A percentile compares a stretch with the other conserved stretches of the same genome.
Conservation (phyloP, 169 alveolate genomes). For the Plasmodium ovale region DNA sequence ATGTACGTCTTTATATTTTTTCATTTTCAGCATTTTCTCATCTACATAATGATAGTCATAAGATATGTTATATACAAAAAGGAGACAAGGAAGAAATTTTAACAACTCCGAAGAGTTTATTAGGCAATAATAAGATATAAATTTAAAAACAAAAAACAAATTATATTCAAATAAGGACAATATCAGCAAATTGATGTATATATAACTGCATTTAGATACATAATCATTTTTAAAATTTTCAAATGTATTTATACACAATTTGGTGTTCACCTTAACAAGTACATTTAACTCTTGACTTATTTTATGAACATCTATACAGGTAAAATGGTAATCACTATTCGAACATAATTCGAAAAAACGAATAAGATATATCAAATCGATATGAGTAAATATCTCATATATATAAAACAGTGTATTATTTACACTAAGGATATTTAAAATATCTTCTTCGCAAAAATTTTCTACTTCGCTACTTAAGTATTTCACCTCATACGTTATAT, state of each 20-base stretch:
- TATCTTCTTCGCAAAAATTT: constrained; percentile 52
- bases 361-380: constrained; percentile 61
- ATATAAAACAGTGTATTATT: constrained; percentile 73
- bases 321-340: background rate
- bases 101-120: constrained; percentile 54
- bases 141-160: constrained; percentile 73
- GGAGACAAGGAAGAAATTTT: constrained; percentile 51
- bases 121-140: constrained; percentile 64
- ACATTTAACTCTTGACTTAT: constrained; percentile 12
- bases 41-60: constrained; percentile 6
- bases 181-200: constrained; percentile 57
- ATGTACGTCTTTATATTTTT: background rate
- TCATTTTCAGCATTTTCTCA: constrained; percentile 2
- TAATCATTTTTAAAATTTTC: constrained; percentile 57
- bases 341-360: constrained; percentile 55
- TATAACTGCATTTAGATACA: constrained; percentile 66
- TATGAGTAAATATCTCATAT: constrained; percentile 43
- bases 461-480: constrained; percentile 38
- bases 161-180: constrained; percentile 66
- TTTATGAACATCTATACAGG: constrained; percentile 17
- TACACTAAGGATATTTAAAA: constrained; percentile 39
- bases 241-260: constrained; percentile 53
- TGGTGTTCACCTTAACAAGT: constrained; percentile 23
- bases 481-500: constrained; percentile 41
- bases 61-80: constrained; percentile 51